Evolutionary conservation across 768 basidiomycete species (phyloP).

Genomic region (Leccinum disarticulatum): DNA sequence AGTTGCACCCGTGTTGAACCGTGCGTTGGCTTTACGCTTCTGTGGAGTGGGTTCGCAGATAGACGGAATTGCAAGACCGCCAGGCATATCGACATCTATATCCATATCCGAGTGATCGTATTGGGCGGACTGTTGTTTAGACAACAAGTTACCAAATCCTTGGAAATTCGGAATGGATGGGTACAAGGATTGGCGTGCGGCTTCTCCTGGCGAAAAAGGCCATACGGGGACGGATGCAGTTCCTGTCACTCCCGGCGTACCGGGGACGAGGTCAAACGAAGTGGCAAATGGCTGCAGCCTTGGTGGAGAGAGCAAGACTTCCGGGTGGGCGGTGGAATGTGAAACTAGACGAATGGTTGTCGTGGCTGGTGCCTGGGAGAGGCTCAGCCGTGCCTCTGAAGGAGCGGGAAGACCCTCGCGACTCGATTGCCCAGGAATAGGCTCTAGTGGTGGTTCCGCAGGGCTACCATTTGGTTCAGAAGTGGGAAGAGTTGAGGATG

Average conservation of each 20-base stretch:
- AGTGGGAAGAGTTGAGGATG: constrained; percentile 31
- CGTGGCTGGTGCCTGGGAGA: constrained; percentile 47
- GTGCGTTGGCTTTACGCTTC: constrained; percentile 6
- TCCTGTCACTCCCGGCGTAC: constrained; percentile 43
- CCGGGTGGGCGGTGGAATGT: constrained; percentile 20
- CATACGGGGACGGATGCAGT: constrained; percentile 33
- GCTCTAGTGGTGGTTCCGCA: constrained; percentile 35
- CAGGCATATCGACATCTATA: constrained; percentile 38
- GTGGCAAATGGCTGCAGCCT: constrained; percentile 65
- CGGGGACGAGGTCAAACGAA: constrained; percentile 64
- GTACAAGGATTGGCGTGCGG: constrained; percentile 35
- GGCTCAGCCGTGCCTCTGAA: constrained; percentile 56
- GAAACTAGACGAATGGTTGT: constrained; percentile 51
- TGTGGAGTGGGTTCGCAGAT: constrained; percentile 24
- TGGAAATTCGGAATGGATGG: constrained; percentile 39
- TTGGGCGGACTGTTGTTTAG: constrained; percentile 20
- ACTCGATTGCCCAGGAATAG: constrained; percentile 59
- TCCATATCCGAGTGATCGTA: constrained; percentile 35
- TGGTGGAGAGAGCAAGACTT: constrained; percentile 48
- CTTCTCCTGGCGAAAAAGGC: constrained; percentile 39
- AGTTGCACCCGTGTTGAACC: constrained; percentile 25
- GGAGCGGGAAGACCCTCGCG: constrained; percentile 65
- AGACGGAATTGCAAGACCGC: constrained; percentile 25
- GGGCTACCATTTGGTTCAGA: constrained; percentile 22
- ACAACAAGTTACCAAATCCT: constrained; percentile 29